Base-by-base conservation (phyloP, 495 filamentous ascomycete species). In the Hapsidospora chrysogenum region DNA sequence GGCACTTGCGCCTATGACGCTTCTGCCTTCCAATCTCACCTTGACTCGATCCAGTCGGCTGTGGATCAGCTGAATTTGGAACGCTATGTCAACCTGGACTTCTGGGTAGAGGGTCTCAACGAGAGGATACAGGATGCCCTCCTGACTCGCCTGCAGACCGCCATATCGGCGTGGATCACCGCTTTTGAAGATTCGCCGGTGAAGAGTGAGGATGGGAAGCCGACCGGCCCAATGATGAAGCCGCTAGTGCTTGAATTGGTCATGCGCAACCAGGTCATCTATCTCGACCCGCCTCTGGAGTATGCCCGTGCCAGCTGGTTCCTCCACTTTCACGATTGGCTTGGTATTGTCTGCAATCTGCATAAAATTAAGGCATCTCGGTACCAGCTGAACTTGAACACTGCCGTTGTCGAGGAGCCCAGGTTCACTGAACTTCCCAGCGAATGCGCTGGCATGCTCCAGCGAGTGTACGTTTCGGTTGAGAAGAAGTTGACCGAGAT, bases 41-140 rank as follows among this genome's bases (percentile, higher is more conserved):
- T 99, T 25, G 81, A 92, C 41, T 64, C 61, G 2, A 83, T 96
- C 36, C 89, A 99, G 51, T 74, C 66, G 13, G 72, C 82, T 3
- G 85, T 96, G 7, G 92, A 99, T 60, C 85, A 92, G 49, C 70
- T 99, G 27, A 95, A 94, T 40, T 61, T 96, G 14, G 86, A 96
- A 51, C 84, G 85, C 46, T 99, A 92, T 45, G 75, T 85, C 36
- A 99, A 99, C 41, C 68, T 99, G 19, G 64, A 70, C 4, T 74
- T 70, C 46, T 96, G 89, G 87, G 89, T 96, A 18, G 63, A 74
- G 13, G 66, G 79, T 35, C 71, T 92, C 58, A 96, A 99, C 52
- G 59, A 65, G 31, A 75, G 76, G 31, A 85, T 99, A 33, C 82
- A 89, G 51, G 51, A 58, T 11, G 78, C 80, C 35, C 61, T 99